These are phyloP conservation scores for Beauveria asiatica DNA, from an alignment of 2,329 filamentous ascomycete species.

Conservation along the genomic window DNA sequence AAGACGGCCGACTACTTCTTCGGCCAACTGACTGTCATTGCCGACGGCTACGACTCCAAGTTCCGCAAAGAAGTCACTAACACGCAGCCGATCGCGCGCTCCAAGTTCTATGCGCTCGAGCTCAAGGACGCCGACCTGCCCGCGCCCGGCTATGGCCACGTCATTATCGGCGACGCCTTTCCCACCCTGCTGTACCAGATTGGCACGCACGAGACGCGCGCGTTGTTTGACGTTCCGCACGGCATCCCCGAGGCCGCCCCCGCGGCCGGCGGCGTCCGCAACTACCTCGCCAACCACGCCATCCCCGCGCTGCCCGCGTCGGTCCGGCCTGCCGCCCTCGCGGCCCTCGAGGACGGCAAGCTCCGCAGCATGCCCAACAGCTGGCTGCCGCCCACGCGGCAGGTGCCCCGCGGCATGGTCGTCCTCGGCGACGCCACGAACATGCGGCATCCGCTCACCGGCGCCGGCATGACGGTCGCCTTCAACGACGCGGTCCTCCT, in stretches of 20 bases:
- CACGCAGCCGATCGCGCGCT: constrained; percentile 60
- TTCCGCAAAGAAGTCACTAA: constrained; percentile 75
- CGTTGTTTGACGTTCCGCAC: constrained; percentile 78
- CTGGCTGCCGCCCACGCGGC: constrained; percentile 70
- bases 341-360: constrained; percentile 68
- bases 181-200: constrained; percentile 96
- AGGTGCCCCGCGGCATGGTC: constrained; percentile 54
- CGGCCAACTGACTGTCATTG: constrained; percentile 76
- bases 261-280: constrained; percentile 72
- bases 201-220: constrained; percentile 85
- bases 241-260: constrained; percentile 64
- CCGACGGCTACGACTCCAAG: constrained; percentile 86
- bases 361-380: constrained; percentile 89
- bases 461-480: constrained; percentile 95
- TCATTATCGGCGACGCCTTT: constrained; percentile 66
- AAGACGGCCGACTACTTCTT: constrained; percentile 72
- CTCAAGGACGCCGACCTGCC: constrained; percentile 80
- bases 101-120: constrained; percentile 90
- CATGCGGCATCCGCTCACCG: constrained; percentile 97
- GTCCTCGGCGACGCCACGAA: constrained; percentile 93
- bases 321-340: constrained; percentile 64
- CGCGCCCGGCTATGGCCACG: constrained; percentile 69
- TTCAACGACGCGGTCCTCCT: constrained; percentile 86
- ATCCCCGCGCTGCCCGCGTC: constrained; percentile 66
- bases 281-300: constrained; percentile 71